phyloP scores from a whole-genome alignment of 139 green algal genomes.

The Micromonas commoda region DNA sequence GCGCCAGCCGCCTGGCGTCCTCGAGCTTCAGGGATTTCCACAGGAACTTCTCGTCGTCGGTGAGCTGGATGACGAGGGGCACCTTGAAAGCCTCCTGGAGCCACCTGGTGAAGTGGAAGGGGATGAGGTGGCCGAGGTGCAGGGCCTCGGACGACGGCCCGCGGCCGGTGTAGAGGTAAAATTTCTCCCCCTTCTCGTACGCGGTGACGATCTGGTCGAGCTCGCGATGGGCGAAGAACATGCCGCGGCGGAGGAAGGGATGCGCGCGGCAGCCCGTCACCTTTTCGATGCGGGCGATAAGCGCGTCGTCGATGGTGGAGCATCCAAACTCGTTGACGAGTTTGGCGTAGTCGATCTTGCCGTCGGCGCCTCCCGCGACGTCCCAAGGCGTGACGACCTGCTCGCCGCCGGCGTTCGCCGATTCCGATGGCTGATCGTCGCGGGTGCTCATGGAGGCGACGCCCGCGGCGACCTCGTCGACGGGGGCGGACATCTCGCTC shows the following conservation, averaged over 20 bases:
- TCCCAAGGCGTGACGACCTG: conserved; percentile 67
- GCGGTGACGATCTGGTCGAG: conserved; percentile 56
- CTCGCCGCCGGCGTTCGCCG: background rate
- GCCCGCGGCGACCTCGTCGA: background rate
- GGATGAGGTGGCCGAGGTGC: conserved; percentile 93
- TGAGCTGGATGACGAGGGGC: conserved; percentile 97
- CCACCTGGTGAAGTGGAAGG: conserved; percentile 86
- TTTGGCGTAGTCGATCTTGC: conserved; percentile 95
- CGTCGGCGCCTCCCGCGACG: conserved; percentile 73
- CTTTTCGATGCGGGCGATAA: conserved; percentile 55
- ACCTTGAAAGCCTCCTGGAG: conserved; percentile 86
- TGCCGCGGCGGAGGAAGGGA: conserved; percentile 82
- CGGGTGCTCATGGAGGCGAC: background rate
- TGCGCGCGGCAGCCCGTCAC: conserved; percentile 73
- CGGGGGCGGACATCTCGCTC: background rate
- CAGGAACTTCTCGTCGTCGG: conserved; percentile 76
- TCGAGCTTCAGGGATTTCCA: conserved; percentile 51
- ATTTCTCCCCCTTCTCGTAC: conserved; percentile 83
- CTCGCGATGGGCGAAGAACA: conserved; percentile 86
- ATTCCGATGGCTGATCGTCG: background rate
- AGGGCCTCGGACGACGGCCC: conserved; percentile 93
- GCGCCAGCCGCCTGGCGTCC: conserved; percentile 68
- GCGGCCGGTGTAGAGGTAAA: conserved; percentile 89
- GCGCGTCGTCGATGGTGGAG: conserved; percentile 42
- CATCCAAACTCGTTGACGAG: conserved; percentile 77